Base-by-base conservation (phyloP, 1,284 basidiomycete genomes). In the Malassezia yamatoensis region DNA sequence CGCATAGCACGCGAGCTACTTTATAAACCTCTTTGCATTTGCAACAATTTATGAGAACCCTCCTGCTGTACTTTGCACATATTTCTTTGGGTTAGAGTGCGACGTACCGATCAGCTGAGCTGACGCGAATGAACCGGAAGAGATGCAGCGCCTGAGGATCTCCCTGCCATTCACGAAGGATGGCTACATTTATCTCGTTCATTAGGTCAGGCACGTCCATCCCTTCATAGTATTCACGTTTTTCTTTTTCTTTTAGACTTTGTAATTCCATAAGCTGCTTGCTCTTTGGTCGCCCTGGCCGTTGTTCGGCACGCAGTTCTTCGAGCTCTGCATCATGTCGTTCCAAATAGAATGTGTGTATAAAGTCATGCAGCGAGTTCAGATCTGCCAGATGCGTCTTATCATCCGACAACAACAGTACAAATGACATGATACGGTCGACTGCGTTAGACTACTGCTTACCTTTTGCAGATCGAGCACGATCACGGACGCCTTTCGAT, bases 101-200 rank as follows among this genome's bases (percentile, higher is more conserved):
- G 16, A 61, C 63, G 51, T 51, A 65, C 57, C 60, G 63, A 34
- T 68, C 58, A 5, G 58, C 56, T 15, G 51, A 64, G 54, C 65
- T 71, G 48, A 74, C 64, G 15, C 70, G 60, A 12, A 72, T 61
- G 58, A 74, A 67, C 16, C 67, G 62, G 55, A 71, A 74, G 36
- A 64, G 52, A 13, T 63, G 63, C 15, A 72, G 44, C 15, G 64
- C 65, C 51, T 73, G 70, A 10, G 63, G 62, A 49, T 73, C 69
- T 6, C 72, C 72, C 29, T 70, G 52, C 72, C 72, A 74, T 15
- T 67, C 60, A 6, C 72, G 55, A 2, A 74, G 58, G 5, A 72
- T 53, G 18, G 51, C 51, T 37, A 74, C 72, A 38, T 74, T 74
- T 48, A 51, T 63, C 3, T 46, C 41, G 43, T 59, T 64, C 47